Conservation (phyloP, 257 asterid genomes). For the Paraleonurus japonicus region DNA sequence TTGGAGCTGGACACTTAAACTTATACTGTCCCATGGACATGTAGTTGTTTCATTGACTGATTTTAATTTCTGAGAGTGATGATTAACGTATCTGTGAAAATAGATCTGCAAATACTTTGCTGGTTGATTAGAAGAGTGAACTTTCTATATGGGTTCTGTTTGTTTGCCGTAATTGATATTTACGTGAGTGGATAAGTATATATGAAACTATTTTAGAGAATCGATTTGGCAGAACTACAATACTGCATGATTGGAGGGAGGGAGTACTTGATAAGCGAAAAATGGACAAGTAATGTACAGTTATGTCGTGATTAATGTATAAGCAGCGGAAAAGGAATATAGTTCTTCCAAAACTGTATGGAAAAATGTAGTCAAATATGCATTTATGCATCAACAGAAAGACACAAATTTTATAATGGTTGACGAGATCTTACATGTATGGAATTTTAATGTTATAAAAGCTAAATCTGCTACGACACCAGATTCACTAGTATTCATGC, state of each 20-base stretch:
- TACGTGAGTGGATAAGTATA: not conserved
- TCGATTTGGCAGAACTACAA: no score
- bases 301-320: not conserved
- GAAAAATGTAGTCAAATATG: not conserved
- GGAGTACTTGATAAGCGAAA: not conserved
- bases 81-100: not conserved
- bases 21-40: no score
- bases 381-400: not conserved
- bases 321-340: not conserved
- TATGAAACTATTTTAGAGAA: not conserved
- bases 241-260: no score
- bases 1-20: not conserved
- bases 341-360: not conserved
- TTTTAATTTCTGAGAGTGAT: not conserved
- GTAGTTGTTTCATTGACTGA: no score
- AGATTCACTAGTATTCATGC: not conserved
- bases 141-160: not conserved
- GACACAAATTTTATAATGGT: not conserved
- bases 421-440: not conserved
- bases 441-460: not conserved
- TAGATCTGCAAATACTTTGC: not conserved
- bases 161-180: not conserved
- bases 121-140: not conserved
- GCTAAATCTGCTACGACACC: not conserved
- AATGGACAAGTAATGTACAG: not conserved